Base-by-base conservation (phyloP, 345 rosid species). In the Hibiscus mutabilis region DNA sequence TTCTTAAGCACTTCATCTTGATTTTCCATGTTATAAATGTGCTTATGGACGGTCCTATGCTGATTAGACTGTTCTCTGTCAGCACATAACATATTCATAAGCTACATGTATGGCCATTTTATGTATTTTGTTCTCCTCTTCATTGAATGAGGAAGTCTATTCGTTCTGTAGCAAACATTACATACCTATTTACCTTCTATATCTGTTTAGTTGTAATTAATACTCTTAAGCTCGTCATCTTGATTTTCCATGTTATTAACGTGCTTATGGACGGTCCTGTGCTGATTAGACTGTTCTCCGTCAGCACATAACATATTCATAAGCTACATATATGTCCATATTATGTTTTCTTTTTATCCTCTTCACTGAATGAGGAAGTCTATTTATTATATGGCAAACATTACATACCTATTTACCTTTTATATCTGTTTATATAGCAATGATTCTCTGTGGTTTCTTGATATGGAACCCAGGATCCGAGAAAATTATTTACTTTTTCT, bases 71-170 rank as follows among this genome's bases (percentile, higher is more conserved):
- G 53, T 49, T 16, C n/a, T 49, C 53, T 66, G 0, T 78, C 65
- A 47, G 78, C 76, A 70, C 69, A 72, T 71, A 80, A 83, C 77
- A 70, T 62, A 57, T 55, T 55, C 81, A 73, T 78, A 58, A 66
- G 79, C 80, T 66, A 72, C 24, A 76, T 25, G 18, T 35, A 47
- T 1, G 15, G 75, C 22, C 55, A 19, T 33, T 0, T 25, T 56
- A 61, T 69, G 35, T 56, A 67, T 57, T 59, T 2, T 4, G 15
- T 14, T 27, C 31, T 27, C 61, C 33, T 4, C 63, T 35, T 35
- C 53, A 49, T 4, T 15, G 6, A 49, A 49, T 49, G 53, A 49
- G 53, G 53, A 49, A 49, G 19, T 5, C 18, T 15, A 13, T 49
- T 49, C 53, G 1, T 49, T 49, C 53, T 14, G 18, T 49, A 8